These are phyloP conservation scores for Fusarium torreyae DNA, from an alignment of 2,329 filamentous ascomycete species.

Conservation along the genomic window DNA sequence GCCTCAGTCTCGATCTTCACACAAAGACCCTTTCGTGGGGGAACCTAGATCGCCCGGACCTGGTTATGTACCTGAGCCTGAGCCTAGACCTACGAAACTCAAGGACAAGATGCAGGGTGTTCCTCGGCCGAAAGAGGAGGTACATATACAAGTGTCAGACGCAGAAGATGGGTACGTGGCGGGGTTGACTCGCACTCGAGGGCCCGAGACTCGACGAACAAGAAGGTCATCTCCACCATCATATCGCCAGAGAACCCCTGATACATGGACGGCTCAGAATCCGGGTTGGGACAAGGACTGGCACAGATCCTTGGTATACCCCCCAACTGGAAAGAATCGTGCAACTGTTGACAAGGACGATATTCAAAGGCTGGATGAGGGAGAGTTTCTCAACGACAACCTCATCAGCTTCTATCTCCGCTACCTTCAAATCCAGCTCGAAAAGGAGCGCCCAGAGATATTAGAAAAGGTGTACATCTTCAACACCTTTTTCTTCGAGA, in stretches of 20 bases:
- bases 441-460: conserved; percentile 67
- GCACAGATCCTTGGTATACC: conserved; percentile 74
- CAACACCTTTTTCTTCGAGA: conserved; percentile 92
- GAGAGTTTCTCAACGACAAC: conserved; percentile 92
- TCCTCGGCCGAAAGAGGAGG: conserved; percentile 1
- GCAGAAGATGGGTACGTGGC: conserved; percentile 1
- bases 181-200: conserved; percentile 23
- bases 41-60: conserved; percentile 13
- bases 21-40: conserved; percentile 25
- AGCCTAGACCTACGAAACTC: conserved; percentile 36
- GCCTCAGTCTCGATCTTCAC: neutral
- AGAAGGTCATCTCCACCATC: conserved; percentile 41
- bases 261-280: conserved; percentile 67
- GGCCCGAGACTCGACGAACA: conserved; percentile 47
- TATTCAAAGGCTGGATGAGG: conserved; percentile 83
- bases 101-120: conserved; percentile 48
- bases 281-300: conserved; percentile 67
- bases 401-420: conserved; percentile 90
- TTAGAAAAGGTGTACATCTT: conserved; percentile 84
- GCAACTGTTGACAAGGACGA: conserved; percentile 80
- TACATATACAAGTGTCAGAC: neutral
- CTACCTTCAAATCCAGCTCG: conserved; percentile 75
- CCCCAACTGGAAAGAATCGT: conserved; percentile 69
- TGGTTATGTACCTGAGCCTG: neutral
- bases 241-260: conserved; percentile 32